phyloP scores from a whole-genome alignment of 441 rosid genomes.

The Theobroma grandiflorum region DNA sequence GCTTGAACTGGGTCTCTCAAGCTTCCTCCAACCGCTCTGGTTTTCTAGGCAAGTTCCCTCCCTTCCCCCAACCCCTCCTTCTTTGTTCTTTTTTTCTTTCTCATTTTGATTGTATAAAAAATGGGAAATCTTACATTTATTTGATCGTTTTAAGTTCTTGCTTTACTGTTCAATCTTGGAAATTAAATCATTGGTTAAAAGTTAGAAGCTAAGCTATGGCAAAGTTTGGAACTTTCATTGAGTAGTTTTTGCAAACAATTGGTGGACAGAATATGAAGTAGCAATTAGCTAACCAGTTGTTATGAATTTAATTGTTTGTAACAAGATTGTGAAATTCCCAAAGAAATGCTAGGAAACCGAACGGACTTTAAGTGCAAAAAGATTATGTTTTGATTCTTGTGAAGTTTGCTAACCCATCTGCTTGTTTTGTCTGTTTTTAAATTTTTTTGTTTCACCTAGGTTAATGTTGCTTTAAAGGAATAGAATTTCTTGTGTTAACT shows the following conservation, averaged over 20 bases:
- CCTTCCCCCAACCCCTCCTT: background rate
- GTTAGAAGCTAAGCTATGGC: background rate
- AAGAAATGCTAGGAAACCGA: background rate
- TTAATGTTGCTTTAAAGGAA: background rate
- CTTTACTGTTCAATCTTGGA: background rate
- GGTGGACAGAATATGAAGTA: background rate
- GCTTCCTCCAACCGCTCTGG: conserved; percentile 36
- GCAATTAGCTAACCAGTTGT: background rate
- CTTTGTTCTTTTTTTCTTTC: background rate
- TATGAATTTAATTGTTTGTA: background rate
- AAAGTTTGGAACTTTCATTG: background rate
- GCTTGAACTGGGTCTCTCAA: conserved; percentile 30
- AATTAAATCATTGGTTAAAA: background rate
- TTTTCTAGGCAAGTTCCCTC: conserved; percentile 40
- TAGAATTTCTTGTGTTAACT: background rate
- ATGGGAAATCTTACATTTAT: background rate
- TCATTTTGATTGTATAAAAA: background rate
- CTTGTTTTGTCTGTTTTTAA: background rate
- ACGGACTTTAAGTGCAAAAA: background rate
- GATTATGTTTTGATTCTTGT: background rate
- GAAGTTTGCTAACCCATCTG: background rate
- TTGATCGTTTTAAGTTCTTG: conserved; percentile 2
- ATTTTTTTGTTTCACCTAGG: background rate
- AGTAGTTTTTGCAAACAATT: background rate
- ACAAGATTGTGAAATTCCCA: background rate